Percentiles rank a stretch among this genome's conserved stretches.
Conservation (phyloP, 2,329 filamentous ascomycete species). For the Aspergillus uvarum region DNA sequence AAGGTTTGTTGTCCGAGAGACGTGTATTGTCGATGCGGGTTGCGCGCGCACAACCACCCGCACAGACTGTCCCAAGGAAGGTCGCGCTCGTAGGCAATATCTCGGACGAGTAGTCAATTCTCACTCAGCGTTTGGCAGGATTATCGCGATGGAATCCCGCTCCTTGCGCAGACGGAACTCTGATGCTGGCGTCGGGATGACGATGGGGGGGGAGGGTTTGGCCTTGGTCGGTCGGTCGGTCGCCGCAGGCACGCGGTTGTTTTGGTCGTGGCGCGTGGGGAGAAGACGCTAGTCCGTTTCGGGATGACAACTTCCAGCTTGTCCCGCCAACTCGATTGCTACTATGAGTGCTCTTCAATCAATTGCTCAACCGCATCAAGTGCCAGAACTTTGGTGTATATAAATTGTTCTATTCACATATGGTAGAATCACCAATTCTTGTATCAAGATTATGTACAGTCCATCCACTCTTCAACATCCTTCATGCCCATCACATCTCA, state of each 20-base stretch:
- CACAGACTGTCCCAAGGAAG: not conserved
- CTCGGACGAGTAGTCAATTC: not conserved
- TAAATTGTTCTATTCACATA: not conserved
- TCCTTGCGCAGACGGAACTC: slow-evolving; percentile 22
- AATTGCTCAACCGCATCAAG: no score
- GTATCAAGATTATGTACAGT: slow-evolving; percentile 12
- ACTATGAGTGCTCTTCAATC: no score
- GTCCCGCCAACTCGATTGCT: not conserved
- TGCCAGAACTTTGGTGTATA: not conserved
- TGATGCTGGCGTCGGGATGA: slow-evolving; percentile 17
- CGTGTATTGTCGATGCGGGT: slow-evolving; percentile 9
- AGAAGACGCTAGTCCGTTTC: slow-evolving; percentile 33
- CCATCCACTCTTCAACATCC: not conserved
- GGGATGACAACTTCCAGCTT: slow-evolving; percentile 15
- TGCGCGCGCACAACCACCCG: slow-evolving; percentile 16
- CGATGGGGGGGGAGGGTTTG: slow-evolving; percentile 17
- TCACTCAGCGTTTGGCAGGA: not conserved
- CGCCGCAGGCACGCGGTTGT: slow-evolving; percentile 38
- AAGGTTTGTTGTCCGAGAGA: slow-evolving; percentile 1
- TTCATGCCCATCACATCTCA: not conserved
- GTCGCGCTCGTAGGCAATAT: slow-evolving; percentile 14
- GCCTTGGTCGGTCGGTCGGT: slow-evolving; percentile 20
- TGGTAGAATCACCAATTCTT: not conserved
- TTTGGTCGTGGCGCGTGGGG: slow-evolving; percentile 43
- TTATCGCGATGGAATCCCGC: slow-evolving; percentile 10